A percentile compares a stretch with the other conserved stretches of the same genome.
phyloP scores from a whole-genome alignment of 805 yeast species.

The Candida bentonensis region DNA sequence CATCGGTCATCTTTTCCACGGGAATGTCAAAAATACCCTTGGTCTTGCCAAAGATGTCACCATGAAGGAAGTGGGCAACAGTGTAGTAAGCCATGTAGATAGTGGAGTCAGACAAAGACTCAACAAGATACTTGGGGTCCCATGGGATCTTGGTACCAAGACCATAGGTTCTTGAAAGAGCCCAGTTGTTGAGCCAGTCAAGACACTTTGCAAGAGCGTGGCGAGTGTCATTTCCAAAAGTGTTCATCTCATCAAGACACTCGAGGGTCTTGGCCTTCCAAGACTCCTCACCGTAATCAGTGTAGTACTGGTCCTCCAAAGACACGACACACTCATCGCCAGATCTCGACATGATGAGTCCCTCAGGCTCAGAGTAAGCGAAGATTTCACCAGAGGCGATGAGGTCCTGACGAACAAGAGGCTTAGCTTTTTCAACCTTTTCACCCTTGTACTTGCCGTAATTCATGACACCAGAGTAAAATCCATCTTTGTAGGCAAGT shows the following conservation, averaged over 20 bases:
- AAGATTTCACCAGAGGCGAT: slow-evolving; percentile 69
- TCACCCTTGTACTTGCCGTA: slow-evolving; percentile 77
- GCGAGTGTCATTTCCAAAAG: slow-evolving; percentile 69
- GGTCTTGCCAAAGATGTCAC: slow-evolving; percentile 69
- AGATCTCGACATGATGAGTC: slow-evolving; percentile 77
- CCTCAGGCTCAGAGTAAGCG: slow-evolving; percentile 90
- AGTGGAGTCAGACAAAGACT: slow-evolving; percentile 91
- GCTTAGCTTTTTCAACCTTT: slow-evolving; percentile 83
- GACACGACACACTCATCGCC: slow-evolving; percentile 96
- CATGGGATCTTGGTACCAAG: slow-evolving; percentile 91
- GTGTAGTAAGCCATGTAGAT: slow-evolving; percentile 93
- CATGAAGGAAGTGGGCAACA: slow-evolving; percentile 70
- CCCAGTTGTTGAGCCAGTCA: slow-evolving; percentile 97
- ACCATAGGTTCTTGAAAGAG: slow-evolving; percentile 92
- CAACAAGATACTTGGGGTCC: slow-evolving; percentile 89
- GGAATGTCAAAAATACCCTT: slow-evolving; percentile 60
- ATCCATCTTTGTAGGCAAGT: slow-evolving; percentile 91
- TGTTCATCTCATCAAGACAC: slow-evolving; percentile 61
- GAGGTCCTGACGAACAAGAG: slow-evolving; percentile 71
- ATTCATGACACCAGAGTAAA: slow-evolving; percentile 72
- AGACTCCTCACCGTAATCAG: slow-evolving; percentile 87
- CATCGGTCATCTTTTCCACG: slow-evolving; percentile 81
- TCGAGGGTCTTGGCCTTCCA: slow-evolving; percentile 80
- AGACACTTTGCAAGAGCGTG: slow-evolving; percentile 88
- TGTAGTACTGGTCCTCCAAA: slow-evolving; percentile 95